Conservation (phyloP, 2,329 filamentous ascomycete genomes). For the Fusarium incarnatum region DNA sequence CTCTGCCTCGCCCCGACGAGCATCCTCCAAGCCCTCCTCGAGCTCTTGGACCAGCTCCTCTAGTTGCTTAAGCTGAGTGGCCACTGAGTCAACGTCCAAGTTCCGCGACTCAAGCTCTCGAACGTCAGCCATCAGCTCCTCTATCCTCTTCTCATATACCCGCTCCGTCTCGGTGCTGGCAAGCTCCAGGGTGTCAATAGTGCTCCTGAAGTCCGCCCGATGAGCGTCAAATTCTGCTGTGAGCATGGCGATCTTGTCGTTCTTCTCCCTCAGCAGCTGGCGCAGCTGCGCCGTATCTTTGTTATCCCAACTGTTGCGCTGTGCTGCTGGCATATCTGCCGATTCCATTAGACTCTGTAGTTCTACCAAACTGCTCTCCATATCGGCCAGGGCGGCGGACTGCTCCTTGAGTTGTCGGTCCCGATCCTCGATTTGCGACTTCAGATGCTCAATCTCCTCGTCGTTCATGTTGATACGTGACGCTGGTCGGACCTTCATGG, state of each 20-base stretch:
- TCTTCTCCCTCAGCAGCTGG: slow-evolving; percentile 89
- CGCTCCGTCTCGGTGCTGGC: slow-evolving; percentile 95
- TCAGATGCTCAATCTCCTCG: slow-evolving; percentile 79
- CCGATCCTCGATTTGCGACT: slow-evolving; percentile 80
- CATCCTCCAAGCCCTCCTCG: slow-evolving; percentile 96
- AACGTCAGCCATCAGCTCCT: slow-evolving; percentile 85
- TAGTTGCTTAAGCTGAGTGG: slow-evolving; percentile 90
- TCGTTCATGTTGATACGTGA: slow-evolving; percentile 68
- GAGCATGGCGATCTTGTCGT: slow-evolving; percentile 93
- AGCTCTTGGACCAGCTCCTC: slow-evolving; percentile 97
- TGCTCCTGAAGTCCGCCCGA: slow-evolving; percentile 94
- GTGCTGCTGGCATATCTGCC: slow-evolving; percentile 56
- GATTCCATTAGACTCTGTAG: slow-evolving; percentile 76
- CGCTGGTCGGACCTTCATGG: slow-evolving; percentile 63
- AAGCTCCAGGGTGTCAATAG: slow-evolving; percentile 95
- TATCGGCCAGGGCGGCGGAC: slow-evolving; percentile 82
- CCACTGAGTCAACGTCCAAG: slow-evolving; percentile 91
- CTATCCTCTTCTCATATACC: slow-evolving; percentile 94
- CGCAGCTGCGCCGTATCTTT: slow-evolving; percentile 82
- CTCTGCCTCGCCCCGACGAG: slow-evolving; percentile 92
- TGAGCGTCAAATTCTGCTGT: slow-evolving; percentile 96
- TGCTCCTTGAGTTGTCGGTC: slow-evolving; percentile 92
- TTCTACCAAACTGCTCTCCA: slow-evolving; percentile 89
- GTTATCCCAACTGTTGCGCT: slow-evolving; percentile 68
- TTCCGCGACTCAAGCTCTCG: slow-evolving; percentile 84